phyloP scores from a whole-genome alignment of 2,329 filamentous ascomycete species.

The Shiraia sp. region DNA sequence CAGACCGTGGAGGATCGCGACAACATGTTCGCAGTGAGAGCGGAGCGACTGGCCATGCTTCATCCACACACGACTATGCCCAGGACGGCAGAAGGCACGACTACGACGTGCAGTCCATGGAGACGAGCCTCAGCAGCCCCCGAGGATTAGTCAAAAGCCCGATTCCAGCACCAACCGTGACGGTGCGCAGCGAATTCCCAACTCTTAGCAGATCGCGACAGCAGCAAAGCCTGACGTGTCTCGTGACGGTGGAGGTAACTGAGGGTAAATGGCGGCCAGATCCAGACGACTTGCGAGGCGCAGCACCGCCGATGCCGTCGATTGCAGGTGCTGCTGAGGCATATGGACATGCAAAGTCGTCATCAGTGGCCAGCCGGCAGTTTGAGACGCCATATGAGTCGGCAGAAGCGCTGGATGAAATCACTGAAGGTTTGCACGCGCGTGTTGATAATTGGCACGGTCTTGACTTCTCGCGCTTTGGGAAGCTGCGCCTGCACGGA shows the following conservation, averaged over 20 bases:
- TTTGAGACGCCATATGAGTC: constrained; percentile 68
- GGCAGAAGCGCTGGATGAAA: constrained; percentile 75
- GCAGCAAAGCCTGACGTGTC: constrained; percentile 91
- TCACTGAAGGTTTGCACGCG: constrained; percentile 79
- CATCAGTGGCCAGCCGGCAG: constrained; percentile 56
- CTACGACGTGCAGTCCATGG: constrained; percentile 96
- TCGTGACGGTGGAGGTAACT: constrained; percentile 91
- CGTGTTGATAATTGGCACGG: constrained; percentile 99
- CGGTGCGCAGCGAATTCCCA: constrained; percentile 93
- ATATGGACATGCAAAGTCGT: constrained; percentile 59
- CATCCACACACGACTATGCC: constrained; percentile 73
- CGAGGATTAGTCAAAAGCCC: constrained; percentile 75
- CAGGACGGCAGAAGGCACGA: constrained; percentile 80
- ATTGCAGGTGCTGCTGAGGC: constrained; percentile 53
- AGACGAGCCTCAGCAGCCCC: constrained; percentile 77
- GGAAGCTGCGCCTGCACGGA: constrained; percentile 86
- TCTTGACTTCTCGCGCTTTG: constrained; percentile 89
- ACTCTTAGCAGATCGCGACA: constrained; percentile 89
- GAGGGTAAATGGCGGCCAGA: constrained; percentile 90
- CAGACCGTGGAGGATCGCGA: constrained; percentile 46
- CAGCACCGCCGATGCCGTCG: constrained; percentile 54
- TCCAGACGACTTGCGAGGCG: constrained; percentile 71
- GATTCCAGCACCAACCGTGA: constrained; percentile 89
- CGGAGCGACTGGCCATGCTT: constrained; percentile 69
- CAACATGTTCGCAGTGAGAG: constrained; percentile 78